phyloP scores from a whole-genome alignment of 352 stramenopile genomes.

The Globisporangium perplexum region DNA sequence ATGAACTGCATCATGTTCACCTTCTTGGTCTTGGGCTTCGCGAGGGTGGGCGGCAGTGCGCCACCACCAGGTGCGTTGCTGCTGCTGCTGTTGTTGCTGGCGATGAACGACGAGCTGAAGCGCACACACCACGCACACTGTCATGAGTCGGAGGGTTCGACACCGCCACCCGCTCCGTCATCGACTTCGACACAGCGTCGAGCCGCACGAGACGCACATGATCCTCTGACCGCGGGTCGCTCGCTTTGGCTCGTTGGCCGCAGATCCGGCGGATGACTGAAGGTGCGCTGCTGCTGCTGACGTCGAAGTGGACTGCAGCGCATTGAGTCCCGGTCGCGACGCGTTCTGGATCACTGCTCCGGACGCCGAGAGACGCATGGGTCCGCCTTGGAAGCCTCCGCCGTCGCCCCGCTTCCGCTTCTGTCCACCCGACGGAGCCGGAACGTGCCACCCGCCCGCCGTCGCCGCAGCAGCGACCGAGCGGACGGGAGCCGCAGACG shows the following conservation, averaged over 20 bases:
- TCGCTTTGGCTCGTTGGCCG: slow-evolving; percentile 1
- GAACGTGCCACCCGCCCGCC: slow-evolving; percentile 13
- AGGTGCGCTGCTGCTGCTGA: background rate
- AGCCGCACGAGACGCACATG: slow-evolving; percentile 23
- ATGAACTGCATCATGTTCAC: slow-evolving; percentile 85
- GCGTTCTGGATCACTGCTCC: slow-evolving; percentile 38
- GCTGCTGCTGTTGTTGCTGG: slow-evolving; percentile 8
- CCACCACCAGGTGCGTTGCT: slow-evolving; percentile 1
- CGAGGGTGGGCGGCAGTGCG: background rate
- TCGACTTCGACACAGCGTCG: too few relatives aligned
- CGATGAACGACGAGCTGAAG: slow-evolving; percentile 31
- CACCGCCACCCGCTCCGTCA: too few relatives aligned
- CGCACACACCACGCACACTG: too few relatives aligned
- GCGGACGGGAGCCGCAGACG: slow-evolving; percentile 16
- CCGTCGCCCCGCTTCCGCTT: slow-evolving; percentile 50
- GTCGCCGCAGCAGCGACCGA: slow-evolving; percentile 3
- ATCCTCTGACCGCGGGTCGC: slow-evolving; percentile 29
- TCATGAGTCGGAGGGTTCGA: too few relatives aligned
- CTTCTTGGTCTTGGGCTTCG: slow-evolving; percentile 39
- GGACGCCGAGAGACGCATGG: slow-evolving; percentile 43
- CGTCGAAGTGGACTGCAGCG: background rate
- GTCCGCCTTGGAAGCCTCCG: slow-evolving; percentile 28
- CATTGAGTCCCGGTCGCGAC: background rate
- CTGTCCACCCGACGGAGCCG: slow-evolving; percentile 20
- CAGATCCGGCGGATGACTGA: background rate